These are phyloP conservation scores for Neonectria sp. DNA, from an alignment of 2,329 filamentous ascomycete species.

Conservation along the genomic window DNA sequence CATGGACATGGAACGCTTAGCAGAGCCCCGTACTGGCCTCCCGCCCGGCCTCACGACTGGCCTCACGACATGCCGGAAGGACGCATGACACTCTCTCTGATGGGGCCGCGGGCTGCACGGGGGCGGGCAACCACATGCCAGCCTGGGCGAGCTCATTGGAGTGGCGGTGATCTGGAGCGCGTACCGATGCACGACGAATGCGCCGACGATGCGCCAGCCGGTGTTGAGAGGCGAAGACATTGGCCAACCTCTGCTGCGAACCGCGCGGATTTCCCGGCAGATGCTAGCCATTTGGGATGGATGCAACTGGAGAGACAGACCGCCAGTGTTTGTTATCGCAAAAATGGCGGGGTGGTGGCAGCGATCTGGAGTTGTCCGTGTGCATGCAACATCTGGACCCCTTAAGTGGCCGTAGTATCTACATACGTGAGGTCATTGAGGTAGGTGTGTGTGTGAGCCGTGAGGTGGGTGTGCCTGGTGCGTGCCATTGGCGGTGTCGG, in stretches of 20 bases:
- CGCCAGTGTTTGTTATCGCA: conserved; percentile 29
- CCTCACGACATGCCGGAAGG: conserved; percentile 29
- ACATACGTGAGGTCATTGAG: background rate
- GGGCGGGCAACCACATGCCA: conserved; percentile 37
- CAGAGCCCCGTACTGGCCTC: conserved; percentile 3
- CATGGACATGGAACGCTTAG: background rate
- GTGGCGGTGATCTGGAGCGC: conserved; percentile 9
- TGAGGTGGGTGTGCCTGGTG: conserved; percentile 11
- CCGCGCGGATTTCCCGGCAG: background rate
- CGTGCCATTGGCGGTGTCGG: conserved; percentile 10
- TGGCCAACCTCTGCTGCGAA: background rate
- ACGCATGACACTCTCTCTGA: conserved; percentile 40
- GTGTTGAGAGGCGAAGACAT: background rate
- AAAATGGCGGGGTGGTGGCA: conserved; percentile 27
- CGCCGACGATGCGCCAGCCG: conserved; percentile 15
- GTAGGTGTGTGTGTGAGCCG: conserved; percentile 5
- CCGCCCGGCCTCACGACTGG: background rate
- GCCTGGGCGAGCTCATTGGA: conserved; percentile 33
- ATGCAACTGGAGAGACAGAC: conserved; percentile 20
- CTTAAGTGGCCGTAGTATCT: background rate
- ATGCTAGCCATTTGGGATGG: background rate
- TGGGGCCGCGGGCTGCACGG: conserved; percentile 38
- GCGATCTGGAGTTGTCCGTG: conserved; percentile 26
- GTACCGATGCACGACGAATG: conserved; percentile 8
- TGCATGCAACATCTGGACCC: conserved; percentile 12